Evolutionary conservation across 1,139 yeast species (phyloP), one percentile per base, ranked within the genome.

Genomic region (Candida tetrigidarum): DNA sequence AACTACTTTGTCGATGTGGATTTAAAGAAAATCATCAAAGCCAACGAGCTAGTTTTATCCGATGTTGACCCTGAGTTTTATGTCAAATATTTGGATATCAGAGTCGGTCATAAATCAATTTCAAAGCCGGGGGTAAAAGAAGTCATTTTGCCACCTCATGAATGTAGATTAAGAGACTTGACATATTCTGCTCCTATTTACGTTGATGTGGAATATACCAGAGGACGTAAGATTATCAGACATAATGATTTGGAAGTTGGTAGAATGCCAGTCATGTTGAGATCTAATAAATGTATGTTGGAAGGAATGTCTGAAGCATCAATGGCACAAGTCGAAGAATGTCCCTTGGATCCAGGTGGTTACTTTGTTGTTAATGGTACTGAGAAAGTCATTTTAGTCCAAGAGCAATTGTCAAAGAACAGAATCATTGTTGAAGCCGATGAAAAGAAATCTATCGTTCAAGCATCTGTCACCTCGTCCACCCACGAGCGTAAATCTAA

Each of bases 261-360:
- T 33, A 80, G 96, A 59, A 93, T 93, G 97, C 99, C 99, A 10
- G 84, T 93, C 57, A 93, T 93, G 99, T 76, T 93, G 56, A 78
- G 98, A 58, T 87, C 96, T 27, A 88, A 90, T 62, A 89, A 90
- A 63, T 93, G 99, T 76, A 83, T 89, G 39, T 72, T 93, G 50
- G 83, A 83, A 54, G 96, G 91, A 18, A 83, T 87, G 45, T 74
- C 82, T 44, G 97, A 92, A 55, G 66, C 73, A 38, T 86, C 81
- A 56, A 93, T 95, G 98, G 97, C 99, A 1, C 71, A 71, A 35
- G 75, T 88, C 56, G 87, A 88, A 57, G 99, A 93, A 66, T 95
- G 99, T 66, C 99, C 99, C 0, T 73, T 93, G 43, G 99, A 93
- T 66, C 99, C 99, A 4, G 99, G 99, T 67, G 99, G 99, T 56